These are phyloP conservation scores for Pestalotiopsis sp. DNA, from an alignment of 2,329 filamentous ascomycete species.

Conservation along the genomic window DNA sequence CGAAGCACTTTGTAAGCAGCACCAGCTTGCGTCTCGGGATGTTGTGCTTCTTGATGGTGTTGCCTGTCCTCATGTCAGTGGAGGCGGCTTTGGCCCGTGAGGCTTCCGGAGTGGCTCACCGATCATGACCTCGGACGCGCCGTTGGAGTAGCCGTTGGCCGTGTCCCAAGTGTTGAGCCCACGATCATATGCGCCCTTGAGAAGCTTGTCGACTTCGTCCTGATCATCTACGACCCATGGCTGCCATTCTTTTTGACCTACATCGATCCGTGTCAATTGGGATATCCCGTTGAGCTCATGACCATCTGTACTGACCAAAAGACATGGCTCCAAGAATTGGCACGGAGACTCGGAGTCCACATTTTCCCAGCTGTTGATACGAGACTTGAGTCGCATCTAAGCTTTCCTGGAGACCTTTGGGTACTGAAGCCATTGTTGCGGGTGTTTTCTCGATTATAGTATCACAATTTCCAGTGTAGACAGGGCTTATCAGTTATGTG, in stretches of 20 bases:
- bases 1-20: slow-evolving; percentile 56
- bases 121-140: slow-evolving; percentile 64
- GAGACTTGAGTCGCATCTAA: slow-evolving; percentile 8
- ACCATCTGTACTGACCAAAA: slow-evolving; percentile 7
- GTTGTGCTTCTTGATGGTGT: slow-evolving; percentile 63
- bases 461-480: background rate
- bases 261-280: background rate
- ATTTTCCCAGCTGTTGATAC: slow-evolving; percentile 15
- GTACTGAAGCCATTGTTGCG: background rate
- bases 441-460: background rate
- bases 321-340: slow-evolving; percentile 16
- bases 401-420: slow-evolving; percentile 4
- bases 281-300: background rate
- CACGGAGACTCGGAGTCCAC: slow-evolving; percentile 17
- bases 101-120: slow-evolving; percentile 34
- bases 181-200: slow-evolving; percentile 19
- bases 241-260: slow-evolving; percentile 8
- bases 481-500: background rate
- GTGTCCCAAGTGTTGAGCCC: slow-evolving; percentile 19
- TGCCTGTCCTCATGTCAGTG: slow-evolving; percentile 26
- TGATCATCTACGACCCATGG: slow-evolving; percentile 14
- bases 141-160: slow-evolving; percentile 65
- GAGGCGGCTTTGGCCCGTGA: background rate
- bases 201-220: slow-evolving; percentile 15
- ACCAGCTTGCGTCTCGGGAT: slow-evolving; percentile 67